Conservation (phyloP, 116 monocot genomes). For the Zostera marina region DNA sequence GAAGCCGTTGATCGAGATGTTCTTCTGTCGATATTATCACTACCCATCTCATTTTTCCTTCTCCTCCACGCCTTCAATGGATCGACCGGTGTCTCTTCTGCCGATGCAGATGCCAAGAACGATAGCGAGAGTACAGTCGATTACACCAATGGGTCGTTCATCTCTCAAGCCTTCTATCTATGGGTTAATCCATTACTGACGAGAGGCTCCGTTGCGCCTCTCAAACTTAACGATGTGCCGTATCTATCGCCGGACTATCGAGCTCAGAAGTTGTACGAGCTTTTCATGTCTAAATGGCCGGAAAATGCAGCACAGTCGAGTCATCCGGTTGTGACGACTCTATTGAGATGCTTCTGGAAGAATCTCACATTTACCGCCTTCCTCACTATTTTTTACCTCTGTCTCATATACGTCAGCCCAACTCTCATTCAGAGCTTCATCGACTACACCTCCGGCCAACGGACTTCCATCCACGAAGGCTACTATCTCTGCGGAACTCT, state of each 20-base stretch:
- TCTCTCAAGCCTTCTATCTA: slow-evolving; percentile 40
- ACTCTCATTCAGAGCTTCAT: slow-evolving; percentile 63
- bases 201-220: slow-evolving; percentile 45
- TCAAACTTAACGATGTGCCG: slow-evolving; percentile 66
- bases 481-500: slow-evolving; percentile 45
- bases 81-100: slow-evolving; percentile 10
- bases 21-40: slow-evolving; percentile 10
- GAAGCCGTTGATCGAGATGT: slow-evolving; percentile 11
- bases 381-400: slow-evolving; percentile 41
- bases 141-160: slow-evolving; percentile 36
- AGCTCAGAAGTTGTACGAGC: slow-evolving; percentile 44
- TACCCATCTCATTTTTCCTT: slow-evolving; percentile 14
- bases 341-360: slow-evolving; percentile 65
- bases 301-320: slow-evolving; percentile 9
- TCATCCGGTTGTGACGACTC: slow-evolving; percentile 53
- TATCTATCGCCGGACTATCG: slow-evolving; percentile 46
- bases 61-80: slow-evolving; percentile 13
- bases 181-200: slow-evolving; percentile 78
- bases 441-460: slow-evolving; percentile 29
- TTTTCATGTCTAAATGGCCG: slow-evolving; percentile 61
- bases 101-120: neutral
- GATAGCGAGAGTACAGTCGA: slow-evolving; percentile 2
- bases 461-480: slow-evolving; percentile 27
- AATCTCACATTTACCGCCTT: slow-evolving; percentile 46
- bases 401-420: slow-evolving; percentile 85